Evolutionary conservation across 2,329 filamentous ascomycete genomes (phyloP).

Genomic region (Xylaria sp.): DNA sequence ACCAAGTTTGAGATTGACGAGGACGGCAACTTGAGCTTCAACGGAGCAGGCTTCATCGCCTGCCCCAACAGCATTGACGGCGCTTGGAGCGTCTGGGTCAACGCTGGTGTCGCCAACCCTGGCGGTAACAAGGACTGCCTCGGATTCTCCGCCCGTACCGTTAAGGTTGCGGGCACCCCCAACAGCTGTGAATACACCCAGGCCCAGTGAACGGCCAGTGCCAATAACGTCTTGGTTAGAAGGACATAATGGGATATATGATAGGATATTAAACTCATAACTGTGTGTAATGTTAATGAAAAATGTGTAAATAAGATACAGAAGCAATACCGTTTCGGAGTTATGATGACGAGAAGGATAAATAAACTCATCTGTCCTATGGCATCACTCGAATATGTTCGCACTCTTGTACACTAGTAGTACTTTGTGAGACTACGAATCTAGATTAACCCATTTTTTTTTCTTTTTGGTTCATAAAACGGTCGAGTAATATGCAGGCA

Average conservation of each 20-base stretch:
- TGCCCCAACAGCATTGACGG: conserved; percentile 54
- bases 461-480: too few species aligned
- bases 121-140: conserved; percentile 47
- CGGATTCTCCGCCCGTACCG: conserved; percentile 42
- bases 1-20: conserved; percentile 55
- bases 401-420: too few species aligned
- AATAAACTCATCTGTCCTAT: too few species aligned
- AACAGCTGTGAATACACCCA: conserved; percentile 46
- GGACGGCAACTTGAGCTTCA: conserved; percentile 52
- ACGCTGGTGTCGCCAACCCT: conserved; percentile 42
- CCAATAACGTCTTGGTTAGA: background rate
- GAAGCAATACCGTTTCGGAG: background rate
- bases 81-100: conserved; percentile 46
- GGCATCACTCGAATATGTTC: too few species aligned
- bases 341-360: too few species aligned
- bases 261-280: background rate
- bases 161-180: conserved; percentile 37
- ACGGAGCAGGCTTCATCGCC: conserved; percentile 52
- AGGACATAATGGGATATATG: background rate
- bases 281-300: background rate
- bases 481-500: too few species aligned
- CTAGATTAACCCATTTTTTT: too few species aligned
- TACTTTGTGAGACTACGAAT: too few species aligned
- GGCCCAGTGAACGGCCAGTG: background rate
- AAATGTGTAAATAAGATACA: background rate